Evolutionary conservation across 2,329 filamentous ascomycete species (phyloP).

Genomic region (Akanthomyces muscarius): DNA sequence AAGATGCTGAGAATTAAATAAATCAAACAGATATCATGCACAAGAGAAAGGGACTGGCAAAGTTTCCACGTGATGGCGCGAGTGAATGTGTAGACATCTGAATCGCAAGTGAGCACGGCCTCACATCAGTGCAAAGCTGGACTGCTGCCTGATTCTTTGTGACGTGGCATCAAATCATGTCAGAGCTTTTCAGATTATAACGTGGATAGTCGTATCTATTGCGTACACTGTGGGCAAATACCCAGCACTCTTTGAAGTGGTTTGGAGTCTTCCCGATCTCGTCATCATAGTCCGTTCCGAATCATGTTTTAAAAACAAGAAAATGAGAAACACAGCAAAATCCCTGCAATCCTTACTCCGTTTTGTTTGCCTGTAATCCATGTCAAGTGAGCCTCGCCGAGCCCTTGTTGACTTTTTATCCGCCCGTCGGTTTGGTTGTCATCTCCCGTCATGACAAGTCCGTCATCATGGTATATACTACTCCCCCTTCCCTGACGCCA

Average conservation of each 20-base stretch:
- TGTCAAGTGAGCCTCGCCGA: conserved; percentile 1
- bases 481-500: conserved; percentile 6
- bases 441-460: not conserved
- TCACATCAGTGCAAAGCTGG: not conserved
- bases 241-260: not conserved
- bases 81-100: not conserved
- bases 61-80: not conserved
- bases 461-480: conserved; percentile 14
- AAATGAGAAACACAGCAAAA: not conserved
- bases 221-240: not conserved
- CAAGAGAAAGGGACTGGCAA: not conserved
- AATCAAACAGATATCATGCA: not conserved
- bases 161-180: not conserved
- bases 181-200: not conserved
- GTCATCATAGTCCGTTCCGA: not conserved
- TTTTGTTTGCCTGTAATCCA: not conserved
- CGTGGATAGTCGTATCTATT: not conserved
- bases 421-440: not conserved
- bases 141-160: not conserved
- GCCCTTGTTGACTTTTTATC: not conserved
- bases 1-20: no score
- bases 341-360: not conserved
- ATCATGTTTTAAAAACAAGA: not conserved
- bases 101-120: not conserved
- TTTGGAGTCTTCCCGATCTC: not conserved